Evolutionary conservation across 2,329 filamentous ascomycete species (phyloP).

Genomic region (Pseudogymnoascus verrucosus): DNA sequence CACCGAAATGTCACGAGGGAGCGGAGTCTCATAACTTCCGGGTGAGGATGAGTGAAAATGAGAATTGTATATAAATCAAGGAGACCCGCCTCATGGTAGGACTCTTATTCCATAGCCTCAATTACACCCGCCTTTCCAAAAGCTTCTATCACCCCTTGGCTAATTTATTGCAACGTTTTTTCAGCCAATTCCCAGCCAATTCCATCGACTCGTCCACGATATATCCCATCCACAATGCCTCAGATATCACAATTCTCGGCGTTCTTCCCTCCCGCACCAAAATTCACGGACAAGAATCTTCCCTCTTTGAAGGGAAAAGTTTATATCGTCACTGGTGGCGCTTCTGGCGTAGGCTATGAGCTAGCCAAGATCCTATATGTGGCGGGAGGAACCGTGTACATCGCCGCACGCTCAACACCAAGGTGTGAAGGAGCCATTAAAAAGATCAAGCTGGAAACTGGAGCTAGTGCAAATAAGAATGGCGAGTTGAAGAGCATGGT

Average conservation of each 20-base stretch:
- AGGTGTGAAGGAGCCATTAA: slow-evolving; percentile 37
- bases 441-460: slow-evolving; percentile 27
- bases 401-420: slow-evolving; percentile 37
- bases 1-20: not conserved
- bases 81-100: not conserved
- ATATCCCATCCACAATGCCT: not conserved
- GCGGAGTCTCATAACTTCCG: slow-evolving; percentile 1
- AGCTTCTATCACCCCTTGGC: not conserved
- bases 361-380: slow-evolving; percentile 42
- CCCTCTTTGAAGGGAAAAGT: slow-evolving; percentile 33
- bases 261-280: slow-evolving; percentile 31
- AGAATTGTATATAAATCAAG: slow-evolving; percentile 2
- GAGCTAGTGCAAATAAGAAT: not conserved
- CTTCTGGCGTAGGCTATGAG: slow-evolving; percentile 36
- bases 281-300: slow-evolving; percentile 35
- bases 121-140: not conserved
- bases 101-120: not conserved
- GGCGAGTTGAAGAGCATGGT: slow-evolving; percentile 18
- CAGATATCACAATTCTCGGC: slow-evolving; percentile 12
- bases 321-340: slow-evolving; percentile 36
- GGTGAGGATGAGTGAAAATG: not conserved
- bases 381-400: slow-evolving; percentile 42
- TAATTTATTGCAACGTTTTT: not conserved
- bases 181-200: not conserved
- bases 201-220: not conserved